phyloP scores from a whole-genome alignment of 2,329 filamentous ascomycete species.

The Calonectria henricotiae region DNA sequence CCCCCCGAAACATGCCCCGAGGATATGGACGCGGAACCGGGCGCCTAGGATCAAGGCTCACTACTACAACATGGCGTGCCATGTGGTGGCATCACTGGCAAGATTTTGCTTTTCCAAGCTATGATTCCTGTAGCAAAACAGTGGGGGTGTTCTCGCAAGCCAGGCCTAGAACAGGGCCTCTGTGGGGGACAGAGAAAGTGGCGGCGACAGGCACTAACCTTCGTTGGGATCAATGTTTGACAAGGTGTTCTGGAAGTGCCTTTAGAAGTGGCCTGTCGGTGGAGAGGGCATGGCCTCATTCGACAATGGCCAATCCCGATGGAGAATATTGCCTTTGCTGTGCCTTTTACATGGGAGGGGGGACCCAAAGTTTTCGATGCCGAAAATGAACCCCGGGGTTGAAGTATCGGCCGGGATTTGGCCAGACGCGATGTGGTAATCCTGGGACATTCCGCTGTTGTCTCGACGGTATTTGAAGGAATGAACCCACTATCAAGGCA shows the following conservation, averaged over 20 bases:
- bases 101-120: neutral
- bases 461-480: constrained; percentile 32
- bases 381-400: constrained; percentile 29
- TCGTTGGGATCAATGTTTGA: constrained; percentile 41
- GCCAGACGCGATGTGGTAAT: constrained; percentile 22
- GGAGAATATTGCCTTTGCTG: constrained; percentile 35
- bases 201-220: constrained; percentile 38
- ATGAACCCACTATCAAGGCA: constrained; percentile 40
- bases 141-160: constrained; percentile 45
- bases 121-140: constrained; percentile 31
- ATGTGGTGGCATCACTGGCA: constrained; percentile 44
- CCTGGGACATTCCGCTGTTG: constrained; percentile 35
- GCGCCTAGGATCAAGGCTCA: constrained; percentile 36
- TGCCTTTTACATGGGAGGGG: constrained; percentile 8
- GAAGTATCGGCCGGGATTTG: constrained; percentile 22
- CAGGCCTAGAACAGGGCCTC: constrained; percentile 30
- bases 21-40: constrained; percentile 41
- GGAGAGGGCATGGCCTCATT: constrained; percentile 41
- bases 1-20: constrained; percentile 48
- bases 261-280: constrained; percentile 45
- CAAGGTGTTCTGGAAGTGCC: constrained; percentile 46
- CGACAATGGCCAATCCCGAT: constrained; percentile 27
- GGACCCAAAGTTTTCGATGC: constrained; percentile 17
- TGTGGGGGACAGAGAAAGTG: constrained; percentile 30
- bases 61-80: constrained; percentile 31